phyloP scores from a whole-genome alignment of 139 green algal genomes.

The Desmodesmus armatus region DNA sequence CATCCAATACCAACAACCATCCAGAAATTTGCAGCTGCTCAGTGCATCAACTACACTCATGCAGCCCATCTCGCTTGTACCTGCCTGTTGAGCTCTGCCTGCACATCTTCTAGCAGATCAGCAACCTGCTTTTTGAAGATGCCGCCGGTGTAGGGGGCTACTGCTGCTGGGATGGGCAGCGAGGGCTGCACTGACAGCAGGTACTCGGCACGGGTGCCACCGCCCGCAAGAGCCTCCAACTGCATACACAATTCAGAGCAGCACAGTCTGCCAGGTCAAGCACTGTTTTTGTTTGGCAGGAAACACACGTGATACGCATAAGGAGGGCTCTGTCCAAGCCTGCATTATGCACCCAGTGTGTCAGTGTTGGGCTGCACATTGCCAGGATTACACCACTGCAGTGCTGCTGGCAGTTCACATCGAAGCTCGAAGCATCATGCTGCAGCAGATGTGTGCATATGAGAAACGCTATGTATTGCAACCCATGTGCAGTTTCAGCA shows the following conservation, averaged over 20 bases:
- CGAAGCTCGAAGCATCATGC: too few species aligned
- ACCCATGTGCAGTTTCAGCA: background rate
- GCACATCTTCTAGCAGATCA: conserved; percentile 47
- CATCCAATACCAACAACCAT: too few species aligned
- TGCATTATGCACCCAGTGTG: background rate
- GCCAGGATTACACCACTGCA: too few species aligned
- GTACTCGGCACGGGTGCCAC: conserved; percentile 61
- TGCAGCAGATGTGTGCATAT: too few species aligned
- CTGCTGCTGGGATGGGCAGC: conserved; percentile 51
- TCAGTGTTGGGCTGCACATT: too few species aligned
- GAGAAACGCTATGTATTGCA: background rate
- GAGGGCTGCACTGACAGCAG: conserved; percentile 61
- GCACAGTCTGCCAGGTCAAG: background rate
- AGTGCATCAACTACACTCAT: too few species aligned
- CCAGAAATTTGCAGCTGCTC: too few species aligned
- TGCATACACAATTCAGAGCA: conserved; percentile 42
- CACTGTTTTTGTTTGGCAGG: too few species aligned
- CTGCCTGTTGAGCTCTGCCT: conserved; percentile 14
- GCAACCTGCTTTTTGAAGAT: conserved; percentile 62
- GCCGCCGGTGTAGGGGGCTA: conserved; percentile 50
- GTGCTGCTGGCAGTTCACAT: too few species aligned
- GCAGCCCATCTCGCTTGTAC: background rate
- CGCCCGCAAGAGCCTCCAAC: conserved; percentile 3
- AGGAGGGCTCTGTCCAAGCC: background rate
- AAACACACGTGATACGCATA: background rate